Conservation (phyloP, 108 stramenopile species). For the Cyclostephanos tholiformis region DNA sequence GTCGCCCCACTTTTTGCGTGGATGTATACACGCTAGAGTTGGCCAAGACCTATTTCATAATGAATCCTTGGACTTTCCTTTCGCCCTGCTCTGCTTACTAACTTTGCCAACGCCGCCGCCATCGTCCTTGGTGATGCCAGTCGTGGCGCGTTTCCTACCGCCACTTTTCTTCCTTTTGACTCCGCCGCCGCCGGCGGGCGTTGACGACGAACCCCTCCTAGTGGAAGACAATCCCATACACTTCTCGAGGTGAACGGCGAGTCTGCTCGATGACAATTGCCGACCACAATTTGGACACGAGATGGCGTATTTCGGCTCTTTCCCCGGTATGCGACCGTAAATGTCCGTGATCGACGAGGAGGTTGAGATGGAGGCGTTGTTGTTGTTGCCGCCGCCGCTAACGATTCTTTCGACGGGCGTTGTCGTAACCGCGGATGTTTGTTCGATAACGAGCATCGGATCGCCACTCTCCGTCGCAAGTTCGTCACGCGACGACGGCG, state of each 20-base stretch:
- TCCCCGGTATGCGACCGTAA: conserved; percentile 2
- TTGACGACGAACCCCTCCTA: background rate
- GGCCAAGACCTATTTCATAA: background rate
- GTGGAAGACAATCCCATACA: background rate
- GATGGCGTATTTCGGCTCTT: conserved; percentile 8
- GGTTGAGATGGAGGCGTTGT: background rate
- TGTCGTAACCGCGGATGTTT: too few relatives aligned
- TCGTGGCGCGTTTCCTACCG: background rate
- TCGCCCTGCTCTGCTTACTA: background rate
- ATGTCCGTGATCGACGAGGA: conserved; percentile 6
- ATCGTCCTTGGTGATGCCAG: background rate
- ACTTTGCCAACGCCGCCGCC: background rate
- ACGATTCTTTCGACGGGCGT: too few relatives aligned
- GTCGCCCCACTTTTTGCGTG: background rate
- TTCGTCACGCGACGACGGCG: too few relatives aligned
- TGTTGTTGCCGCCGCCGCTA: background rate
- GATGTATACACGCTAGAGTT: background rate
- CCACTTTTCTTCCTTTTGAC: background rate
- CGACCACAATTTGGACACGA: conserved; percentile 5
- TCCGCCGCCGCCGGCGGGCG: background rate
- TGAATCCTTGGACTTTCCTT: conserved; percentile 25
- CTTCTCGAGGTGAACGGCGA: conserved; percentile 1
- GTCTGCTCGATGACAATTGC: conserved; percentile 3
- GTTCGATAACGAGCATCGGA: too few relatives aligned
- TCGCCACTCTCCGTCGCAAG: too few relatives aligned